A percentile compares a stretch with the other conserved stretches of the same genome.
Conservation (phyloP, 2,329 filamentous ascomycete species). For the Trichophyton equinum region DNA sequence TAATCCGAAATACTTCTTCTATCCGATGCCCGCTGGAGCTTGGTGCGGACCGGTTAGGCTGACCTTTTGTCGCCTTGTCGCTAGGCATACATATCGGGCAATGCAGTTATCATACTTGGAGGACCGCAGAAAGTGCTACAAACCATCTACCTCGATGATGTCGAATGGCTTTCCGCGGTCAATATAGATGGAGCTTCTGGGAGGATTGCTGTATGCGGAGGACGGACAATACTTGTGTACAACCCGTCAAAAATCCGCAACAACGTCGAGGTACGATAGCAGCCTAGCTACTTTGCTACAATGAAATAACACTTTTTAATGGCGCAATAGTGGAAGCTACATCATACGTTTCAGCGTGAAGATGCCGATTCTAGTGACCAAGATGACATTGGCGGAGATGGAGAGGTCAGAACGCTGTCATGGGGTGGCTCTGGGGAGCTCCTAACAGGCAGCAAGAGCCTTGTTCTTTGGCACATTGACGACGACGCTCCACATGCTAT, state of each 20-base stretch:
- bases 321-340: background rate
- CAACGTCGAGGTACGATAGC: conserved; percentile 53
- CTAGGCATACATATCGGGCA: conserved; percentile 80
- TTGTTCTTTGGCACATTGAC: conserved; percentile 56
- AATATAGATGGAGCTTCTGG: conserved; percentile 70
- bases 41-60: conserved; percentile 1
- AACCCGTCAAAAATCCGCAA: conserved; percentile 58
- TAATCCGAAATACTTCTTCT: background rate
- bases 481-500: conserved; percentile 35
- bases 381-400: conserved; percentile 48
- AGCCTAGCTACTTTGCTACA: background rate
- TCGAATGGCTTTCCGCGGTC: conserved; percentile 57
- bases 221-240: conserved; percentile 59
- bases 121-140: conserved; percentile 65
- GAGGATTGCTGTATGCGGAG: conserved; percentile 68
- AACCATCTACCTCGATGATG: conserved; percentile 76
- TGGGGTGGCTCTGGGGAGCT: conserved; percentile 84
- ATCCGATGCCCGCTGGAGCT: background rate
- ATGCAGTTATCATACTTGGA: conserved; percentile 70
- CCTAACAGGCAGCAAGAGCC: conserved; percentile 56
- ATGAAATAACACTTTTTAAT: conserved; percentile 10
- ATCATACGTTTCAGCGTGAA: background rate
- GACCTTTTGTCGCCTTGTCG: conserved; percentile 1
- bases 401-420: conserved; percentile 51
- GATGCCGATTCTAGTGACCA: conserved; percentile 42